phyloP scores from a whole-genome alignment of 257 asterid genomes.

The Solanum medicagineum region DNA sequence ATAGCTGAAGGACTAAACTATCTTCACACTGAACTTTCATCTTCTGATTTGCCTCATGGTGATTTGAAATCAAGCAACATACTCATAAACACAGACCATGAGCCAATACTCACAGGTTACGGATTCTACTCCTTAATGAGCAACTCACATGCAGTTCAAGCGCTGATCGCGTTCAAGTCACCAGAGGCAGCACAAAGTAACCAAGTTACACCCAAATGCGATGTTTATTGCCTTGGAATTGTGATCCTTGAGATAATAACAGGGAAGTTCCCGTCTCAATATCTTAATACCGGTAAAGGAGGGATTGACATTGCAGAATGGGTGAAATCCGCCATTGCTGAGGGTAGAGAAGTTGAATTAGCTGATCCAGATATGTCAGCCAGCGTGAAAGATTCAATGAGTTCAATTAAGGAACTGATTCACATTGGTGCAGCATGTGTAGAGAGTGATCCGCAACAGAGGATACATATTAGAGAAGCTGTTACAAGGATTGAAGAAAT shows the following conservation, averaged over 20 bases:
- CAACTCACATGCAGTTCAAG: conserved; percentile 27
- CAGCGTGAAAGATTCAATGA: not conserved
- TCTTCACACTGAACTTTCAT: conserved; percentile 41
- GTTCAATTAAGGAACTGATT: conserved; percentile 32
- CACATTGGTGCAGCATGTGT: conserved; percentile 54
- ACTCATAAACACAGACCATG: conserved; percentile 32
- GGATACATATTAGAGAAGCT: conserved; percentile 43
- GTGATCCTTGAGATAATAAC: conserved; percentile 69
- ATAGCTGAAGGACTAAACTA: conserved; percentile 48
- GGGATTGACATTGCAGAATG: conserved; percentile 55
- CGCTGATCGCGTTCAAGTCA: conserved; percentile 45
- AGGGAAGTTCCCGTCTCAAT: conserved; percentile 49
- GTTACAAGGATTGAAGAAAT: conserved; percentile 37
- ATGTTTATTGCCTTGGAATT: conserved; percentile 56
- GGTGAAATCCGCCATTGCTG: conserved; percentile 39
- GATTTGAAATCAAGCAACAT: conserved; percentile 76
- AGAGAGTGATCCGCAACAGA: conserved; percentile 33
- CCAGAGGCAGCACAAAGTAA: conserved; percentile 45
- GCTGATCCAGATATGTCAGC: conserved; percentile 38
- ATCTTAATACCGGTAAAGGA: conserved; percentile 32
- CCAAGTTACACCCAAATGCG: conserved; percentile 51
- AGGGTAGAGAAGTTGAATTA: conserved; percentile 35
- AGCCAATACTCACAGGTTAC: conserved; percentile 53
- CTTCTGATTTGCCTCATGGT: conserved; percentile 57
- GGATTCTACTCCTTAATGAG: conserved; percentile 36